A percentile compares a stretch with the other conserved stretches of the same genome.
Conservation (phyloP, 2,329 filamentous ascomycete species). For the Aureobasidium pullulans region DNA sequence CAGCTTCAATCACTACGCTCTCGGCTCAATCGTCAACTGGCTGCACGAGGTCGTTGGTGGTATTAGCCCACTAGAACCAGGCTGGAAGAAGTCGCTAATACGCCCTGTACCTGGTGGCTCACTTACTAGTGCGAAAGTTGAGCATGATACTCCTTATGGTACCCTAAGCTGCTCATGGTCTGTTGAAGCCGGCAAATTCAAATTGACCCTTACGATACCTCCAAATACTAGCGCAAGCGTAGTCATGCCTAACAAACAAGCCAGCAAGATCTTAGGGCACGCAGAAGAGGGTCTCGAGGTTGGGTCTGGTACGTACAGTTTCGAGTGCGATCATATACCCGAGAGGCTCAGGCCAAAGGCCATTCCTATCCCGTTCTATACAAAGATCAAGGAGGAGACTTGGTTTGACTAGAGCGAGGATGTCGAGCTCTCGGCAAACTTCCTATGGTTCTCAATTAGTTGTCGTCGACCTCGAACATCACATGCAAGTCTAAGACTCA, state of each 20-base stretch:
- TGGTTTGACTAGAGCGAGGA: not conserved
- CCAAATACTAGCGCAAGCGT: slow-evolving; percentile 13
- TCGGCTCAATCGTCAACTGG: slow-evolving; percentile 44
- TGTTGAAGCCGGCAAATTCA: slow-evolving; percentile 15
- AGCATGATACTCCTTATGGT: slow-evolving; percentile 28
- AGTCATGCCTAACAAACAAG: slow-evolving; percentile 10
- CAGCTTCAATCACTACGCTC: slow-evolving; percentile 45
- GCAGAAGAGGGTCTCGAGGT: slow-evolving; percentile 8
- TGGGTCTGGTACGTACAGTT: slow-evolving; percentile 9
- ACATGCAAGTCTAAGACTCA: too few relatives aligned
- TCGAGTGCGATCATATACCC: slow-evolving; percentile 1
- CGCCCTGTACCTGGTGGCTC: slow-evolving; percentile 28
- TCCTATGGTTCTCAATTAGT: too few relatives aligned
- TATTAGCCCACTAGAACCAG: slow-evolving; percentile 32
- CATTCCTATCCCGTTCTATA: not conserved
- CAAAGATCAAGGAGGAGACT: not conserved
- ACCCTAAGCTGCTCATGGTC: slow-evolving; percentile 23
- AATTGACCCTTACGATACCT: not conserved
- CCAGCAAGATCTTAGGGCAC: not conserved
- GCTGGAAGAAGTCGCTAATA: slow-evolving; percentile 34
- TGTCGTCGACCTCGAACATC: too few relatives aligned
- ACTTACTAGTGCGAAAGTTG: slow-evolving; percentile 25
- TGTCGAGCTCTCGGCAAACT: too few relatives aligned
- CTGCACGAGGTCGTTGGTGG: slow-evolving; percentile 40
- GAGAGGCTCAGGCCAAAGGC: slow-evolving; percentile 67